Evolutionary conservation across 169 alveolate species (phyloP).

Genomic region (Plasmodium cynomolgi): DNA sequence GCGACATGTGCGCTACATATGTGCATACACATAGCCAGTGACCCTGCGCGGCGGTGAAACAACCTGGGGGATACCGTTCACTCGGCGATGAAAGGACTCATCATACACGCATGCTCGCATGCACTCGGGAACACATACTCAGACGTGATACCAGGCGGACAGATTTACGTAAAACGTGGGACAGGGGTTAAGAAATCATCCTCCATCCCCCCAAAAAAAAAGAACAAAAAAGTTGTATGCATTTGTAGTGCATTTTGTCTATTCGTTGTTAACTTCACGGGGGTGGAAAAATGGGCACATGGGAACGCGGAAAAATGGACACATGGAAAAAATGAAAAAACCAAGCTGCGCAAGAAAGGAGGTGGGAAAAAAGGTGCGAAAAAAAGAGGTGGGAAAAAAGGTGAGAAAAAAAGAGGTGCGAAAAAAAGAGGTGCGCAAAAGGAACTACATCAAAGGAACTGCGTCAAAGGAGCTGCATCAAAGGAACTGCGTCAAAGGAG

Average conservation of each 20-base stretch:
- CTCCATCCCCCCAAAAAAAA: neutral
- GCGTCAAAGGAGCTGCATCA: neutral
- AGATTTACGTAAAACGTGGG: neutral
- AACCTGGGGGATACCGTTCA: neutral
- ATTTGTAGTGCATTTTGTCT: slow-evolving; percentile 1
- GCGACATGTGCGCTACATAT: neutral
- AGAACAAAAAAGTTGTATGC: slow-evolving; percentile 6
- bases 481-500: neutral
- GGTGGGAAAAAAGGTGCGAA: neutral
- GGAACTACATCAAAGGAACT: neutral
- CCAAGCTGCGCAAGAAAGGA: neutral
- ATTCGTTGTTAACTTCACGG: neutral
- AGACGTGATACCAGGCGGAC: neutral
- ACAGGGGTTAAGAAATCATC: neutral
- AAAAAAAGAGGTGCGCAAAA: neutral
- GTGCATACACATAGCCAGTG: neutral
- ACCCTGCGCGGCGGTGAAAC: neutral
- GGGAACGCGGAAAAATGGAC: neutral
- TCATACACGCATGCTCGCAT: neutral
- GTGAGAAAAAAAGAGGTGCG: neutral
- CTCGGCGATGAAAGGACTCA: neutral
- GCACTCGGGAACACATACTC: neutral
- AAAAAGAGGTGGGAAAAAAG: neutral
- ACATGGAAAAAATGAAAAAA: neutral
- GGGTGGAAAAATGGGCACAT: neutral